These are phyloP conservation scores for Moniliella sp. DNA, from an alignment of 1,284 basidiomycete genomes.

Conservation along the genomic window DNA sequence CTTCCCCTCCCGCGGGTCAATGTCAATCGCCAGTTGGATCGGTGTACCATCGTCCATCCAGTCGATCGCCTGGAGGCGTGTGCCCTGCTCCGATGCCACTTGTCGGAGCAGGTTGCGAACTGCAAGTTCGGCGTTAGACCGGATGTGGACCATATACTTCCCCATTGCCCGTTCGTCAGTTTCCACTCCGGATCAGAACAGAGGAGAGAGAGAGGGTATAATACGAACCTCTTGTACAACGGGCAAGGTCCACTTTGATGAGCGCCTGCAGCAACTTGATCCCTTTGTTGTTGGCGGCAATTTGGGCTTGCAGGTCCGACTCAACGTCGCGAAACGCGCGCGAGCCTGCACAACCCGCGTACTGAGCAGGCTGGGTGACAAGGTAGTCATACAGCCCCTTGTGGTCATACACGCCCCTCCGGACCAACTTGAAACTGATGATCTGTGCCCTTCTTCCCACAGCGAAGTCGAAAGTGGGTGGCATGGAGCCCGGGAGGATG, in stretches of 20 bases:
- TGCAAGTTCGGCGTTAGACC: constrained; percentile 66
- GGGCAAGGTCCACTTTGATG: constrained; percentile 60
- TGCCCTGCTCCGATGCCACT: constrained; percentile 47
- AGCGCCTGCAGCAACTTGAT: constrained; percentile 40
- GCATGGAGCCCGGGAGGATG: constrained; percentile 69
- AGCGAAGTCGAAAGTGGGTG: constrained; percentile 80
- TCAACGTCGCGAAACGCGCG: constrained; percentile 55
- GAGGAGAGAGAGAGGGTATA: too few relatives aligned
- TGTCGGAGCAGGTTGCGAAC: constrained; percentile 61
- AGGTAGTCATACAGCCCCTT: constrained; percentile 55
- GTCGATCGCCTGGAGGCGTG: constrained; percentile 50
- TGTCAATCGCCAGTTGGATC: constrained; percentile 60
- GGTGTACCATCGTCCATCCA: constrained; percentile 29
- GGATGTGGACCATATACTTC: constrained; percentile 41
- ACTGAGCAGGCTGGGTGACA: constrained; percentile 63
- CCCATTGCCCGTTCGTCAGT: too few relatives aligned
- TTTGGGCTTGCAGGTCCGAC: constrained; percentile 80
- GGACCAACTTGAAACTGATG: constrained; percentile 75
- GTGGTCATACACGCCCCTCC: constrained; percentile 56
- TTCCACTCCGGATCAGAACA: too few relatives aligned
- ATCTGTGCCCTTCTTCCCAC: too few relatives aligned
- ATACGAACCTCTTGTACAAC: constrained; percentile 47
- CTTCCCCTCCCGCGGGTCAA: constrained; percentile 52
- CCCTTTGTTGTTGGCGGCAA: constrained; percentile 86
- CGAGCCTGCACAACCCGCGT: constrained; percentile 37